Conservation (phyloP, 768 basidiomycete genomes). For the Mycena galopus region DNA sequence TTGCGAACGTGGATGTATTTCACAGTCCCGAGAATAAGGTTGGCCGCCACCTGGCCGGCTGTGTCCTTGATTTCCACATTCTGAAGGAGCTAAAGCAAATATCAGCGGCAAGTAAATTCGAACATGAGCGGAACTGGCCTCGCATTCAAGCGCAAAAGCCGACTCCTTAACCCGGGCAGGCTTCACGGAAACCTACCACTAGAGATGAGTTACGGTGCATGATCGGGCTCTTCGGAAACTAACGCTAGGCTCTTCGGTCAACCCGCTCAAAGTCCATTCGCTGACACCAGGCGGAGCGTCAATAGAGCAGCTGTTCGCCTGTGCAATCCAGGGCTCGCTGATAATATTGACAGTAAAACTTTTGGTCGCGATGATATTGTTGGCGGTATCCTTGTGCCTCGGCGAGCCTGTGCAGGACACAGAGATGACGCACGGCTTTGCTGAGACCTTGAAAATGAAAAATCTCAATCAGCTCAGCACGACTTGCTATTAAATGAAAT, state of each 20-base stretch:
- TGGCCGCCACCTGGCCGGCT: conserved; percentile 50
- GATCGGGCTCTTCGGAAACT: conserved; percentile 36
- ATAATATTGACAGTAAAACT: conserved; percentile 83
- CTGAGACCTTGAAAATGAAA: conserved; percentile 58
- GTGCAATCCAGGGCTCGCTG: conserved; percentile 74
- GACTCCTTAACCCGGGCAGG: conserved; percentile 73
- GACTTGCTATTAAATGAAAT: background rate
- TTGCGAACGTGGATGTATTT: conserved; percentile 71
- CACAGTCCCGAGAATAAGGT: conserved; percentile 64
- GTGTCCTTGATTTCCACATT: conserved; percentile 58
- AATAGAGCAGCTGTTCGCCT: conserved; percentile 66
- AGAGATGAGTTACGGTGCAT: conserved; percentile 18
- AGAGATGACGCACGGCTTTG: conserved; percentile 76
- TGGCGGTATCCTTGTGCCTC: conserved; percentile 67
- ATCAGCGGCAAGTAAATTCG: conserved; percentile 1
- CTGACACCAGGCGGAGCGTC: conserved; percentile 65
- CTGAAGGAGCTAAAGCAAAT: conserved; percentile 59
- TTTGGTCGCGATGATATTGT: conserved; percentile 73
- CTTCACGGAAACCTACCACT: conserved; percentile 57
- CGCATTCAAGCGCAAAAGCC: conserved; percentile 75
- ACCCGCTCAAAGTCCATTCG: conserved; percentile 74
- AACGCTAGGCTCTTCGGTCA: conserved; percentile 71
- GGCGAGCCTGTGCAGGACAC: conserved; percentile 54
- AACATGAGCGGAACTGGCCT: conserved; percentile 42
- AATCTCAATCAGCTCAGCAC: conserved; percentile 19